Percentiles rank a stretch among this genome's conserved stretches.
Conservation (phyloP, 805 yeast genomes). For the Scheffersomyces amazonensis region DNA sequence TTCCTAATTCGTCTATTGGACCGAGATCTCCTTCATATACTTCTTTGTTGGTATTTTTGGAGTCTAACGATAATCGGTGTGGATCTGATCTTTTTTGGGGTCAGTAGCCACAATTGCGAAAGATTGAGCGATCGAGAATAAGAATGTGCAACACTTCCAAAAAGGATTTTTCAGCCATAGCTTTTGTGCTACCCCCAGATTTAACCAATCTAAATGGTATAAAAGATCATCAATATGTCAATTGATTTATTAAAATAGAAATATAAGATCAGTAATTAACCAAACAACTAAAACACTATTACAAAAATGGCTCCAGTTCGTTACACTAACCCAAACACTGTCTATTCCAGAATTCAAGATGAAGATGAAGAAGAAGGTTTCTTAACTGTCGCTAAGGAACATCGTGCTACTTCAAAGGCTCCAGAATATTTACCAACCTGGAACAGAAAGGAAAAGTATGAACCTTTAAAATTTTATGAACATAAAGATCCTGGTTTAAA, state of each 20-base stretch:
- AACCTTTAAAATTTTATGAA: constrained; percentile 51
- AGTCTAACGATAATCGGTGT: too few species aligned
- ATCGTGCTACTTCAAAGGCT: constrained; percentile 1
- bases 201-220: too few species aligned
- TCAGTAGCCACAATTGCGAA: background rate
- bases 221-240: too few species aligned
- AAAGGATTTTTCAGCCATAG: too few species aligned
- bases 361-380: constrained; percentile 8
- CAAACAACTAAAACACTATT: too few species aligned
- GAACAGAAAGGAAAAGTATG: constrained; percentile 39
- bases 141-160: background rate
- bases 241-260: too few species aligned
- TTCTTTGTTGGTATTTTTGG: too few species aligned
- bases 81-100: too few species aligned
- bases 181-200: too few species aligned
- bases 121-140: background rate
- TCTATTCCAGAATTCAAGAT: constrained; percentile 5
- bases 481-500: constrained; percentile 56
- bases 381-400: constrained; percentile 8
- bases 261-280: too few species aligned
- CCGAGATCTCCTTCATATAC: too few species aligned
- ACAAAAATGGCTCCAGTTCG: constrained; percentile 10
- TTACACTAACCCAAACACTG: constrained; percentile 5
- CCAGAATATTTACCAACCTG: constrained; percentile 28
- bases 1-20: background rate